These are phyloP conservation scores for Tolypocladium tropicale DNA, from an alignment of 2,329 filamentous ascomycete species.

Conservation along the genomic window DNA sequence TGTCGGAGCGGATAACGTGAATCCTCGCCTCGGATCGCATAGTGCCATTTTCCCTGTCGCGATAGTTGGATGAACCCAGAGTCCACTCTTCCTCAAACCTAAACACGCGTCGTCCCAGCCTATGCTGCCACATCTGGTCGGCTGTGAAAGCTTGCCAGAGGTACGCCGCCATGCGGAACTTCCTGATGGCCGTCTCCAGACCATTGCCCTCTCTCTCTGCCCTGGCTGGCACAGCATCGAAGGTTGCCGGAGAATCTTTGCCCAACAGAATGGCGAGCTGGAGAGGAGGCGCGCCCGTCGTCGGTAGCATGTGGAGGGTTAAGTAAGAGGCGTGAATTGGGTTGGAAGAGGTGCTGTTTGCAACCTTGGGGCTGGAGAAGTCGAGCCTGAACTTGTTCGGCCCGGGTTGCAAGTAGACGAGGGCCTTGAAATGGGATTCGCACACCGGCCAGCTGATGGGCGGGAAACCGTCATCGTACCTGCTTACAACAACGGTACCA, in stretches of 20 bases:
- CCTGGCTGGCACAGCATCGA: conserved; percentile 70
- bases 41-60: conserved; percentile 58
- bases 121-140: conserved; percentile 90
- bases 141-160: conserved; percentile 96
- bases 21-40: conserved; percentile 89
- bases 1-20: conserved; percentile 72
- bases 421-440: conserved; percentile 82
- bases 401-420: conserved; percentile 84
- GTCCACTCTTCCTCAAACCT: conserved; percentile 95
- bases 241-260: conserved; percentile 79
- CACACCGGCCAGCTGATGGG: conserved; percentile 77
- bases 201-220: conserved; percentile 72
- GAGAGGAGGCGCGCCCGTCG: conserved; percentile 68
- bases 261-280: conserved; percentile 82
- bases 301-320: conserved; percentile 76
- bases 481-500: conserved; percentile 67
- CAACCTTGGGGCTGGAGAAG: conserved; percentile 73
- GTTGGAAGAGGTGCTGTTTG: conserved; percentile 55
- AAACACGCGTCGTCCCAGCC: conserved; percentile 75
- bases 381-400: conserved; percentile 84
- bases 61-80: conserved; percentile 64
- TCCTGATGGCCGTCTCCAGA: conserved; percentile 69
- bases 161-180: conserved; percentile 92
- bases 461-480: conserved; percentile 79
- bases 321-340: conserved; percentile 70